Conservation (phyloP, 2,329 filamentous ascomycete species). For the Clonostachys solani region DNA sequence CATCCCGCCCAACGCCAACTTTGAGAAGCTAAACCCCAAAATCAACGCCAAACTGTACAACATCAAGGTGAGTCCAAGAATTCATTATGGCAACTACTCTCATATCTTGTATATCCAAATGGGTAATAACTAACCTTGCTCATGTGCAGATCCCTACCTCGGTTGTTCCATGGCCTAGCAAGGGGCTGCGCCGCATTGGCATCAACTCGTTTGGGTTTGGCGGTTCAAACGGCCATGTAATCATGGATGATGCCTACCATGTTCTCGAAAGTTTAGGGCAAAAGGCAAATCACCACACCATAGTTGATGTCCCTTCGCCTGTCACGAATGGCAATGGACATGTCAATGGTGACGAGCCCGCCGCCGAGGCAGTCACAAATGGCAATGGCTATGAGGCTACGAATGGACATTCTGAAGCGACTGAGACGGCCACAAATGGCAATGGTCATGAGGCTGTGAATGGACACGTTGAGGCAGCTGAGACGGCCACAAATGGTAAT, state of each 20-base stretch:
- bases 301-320: slow-evolving; percentile 8
- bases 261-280: slow-evolving; percentile 3
- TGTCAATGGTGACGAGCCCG: slow-evolving; percentile 15
- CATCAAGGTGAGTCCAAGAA: not conserved
- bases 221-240: slow-evolving; percentile 24
- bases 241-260: slow-evolving; percentile 11
- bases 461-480: not conserved
- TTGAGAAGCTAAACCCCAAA: slow-evolving; percentile 8
- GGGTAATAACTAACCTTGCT: too few relatives aligned
- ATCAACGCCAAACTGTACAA: not conserved
- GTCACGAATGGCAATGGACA: slow-evolving; percentile 34
- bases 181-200: slow-evolving; percentile 19
- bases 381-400: not conserved
- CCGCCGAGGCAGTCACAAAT: slow-evolving; percentile 1
- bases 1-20: slow-evolving; percentile 19
- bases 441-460: slow-evolving; percentile 7
- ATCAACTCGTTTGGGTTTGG: slow-evolving; percentile 29
- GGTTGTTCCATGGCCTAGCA: slow-evolving; percentile 27
- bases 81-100: not conserved
- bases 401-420: slow-evolving; percentile 4
- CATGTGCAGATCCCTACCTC: too few relatives aligned
- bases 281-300: not conserved
- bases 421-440: not conserved
- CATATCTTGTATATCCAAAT: not conserved
- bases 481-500: not conserved